These are phyloP conservation scores for Eimeria necatrix DNA, from an alignment of 169 alveolate species.

Conservation along the genomic window DNA sequence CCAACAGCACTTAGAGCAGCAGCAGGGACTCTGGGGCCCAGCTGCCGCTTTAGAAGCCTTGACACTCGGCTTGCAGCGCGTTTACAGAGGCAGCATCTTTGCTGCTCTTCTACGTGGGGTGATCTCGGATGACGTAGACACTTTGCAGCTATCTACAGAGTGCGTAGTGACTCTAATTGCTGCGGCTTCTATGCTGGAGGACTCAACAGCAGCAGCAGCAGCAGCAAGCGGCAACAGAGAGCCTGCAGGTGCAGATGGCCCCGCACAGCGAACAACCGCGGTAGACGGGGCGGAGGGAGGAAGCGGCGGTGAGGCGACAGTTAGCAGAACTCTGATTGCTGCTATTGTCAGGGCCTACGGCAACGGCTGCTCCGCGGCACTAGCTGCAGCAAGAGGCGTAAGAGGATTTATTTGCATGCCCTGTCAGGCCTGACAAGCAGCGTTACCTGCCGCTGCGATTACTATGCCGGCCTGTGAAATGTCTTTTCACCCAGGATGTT, in stretches of 20 bases:
- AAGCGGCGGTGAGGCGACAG: background rate
- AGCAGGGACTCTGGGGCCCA: background rate
- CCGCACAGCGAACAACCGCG: background rate
- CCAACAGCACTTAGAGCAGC: constrained; percentile 18
- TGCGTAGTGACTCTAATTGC: constrained; percentile 53
- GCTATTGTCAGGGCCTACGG: constrained; percentile 52
- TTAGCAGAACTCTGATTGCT: background rate
- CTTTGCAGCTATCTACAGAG: constrained; percentile 51
- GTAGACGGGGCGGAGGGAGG: background rate
- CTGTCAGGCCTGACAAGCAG: background rate
- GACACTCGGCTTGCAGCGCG: constrained; percentile 45
- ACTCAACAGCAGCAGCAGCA: constrained; percentile 43
- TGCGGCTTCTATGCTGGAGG: constrained; percentile 56
- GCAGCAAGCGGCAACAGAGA: constrained; percentile 6
- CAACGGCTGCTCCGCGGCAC: constrained; percentile 50
- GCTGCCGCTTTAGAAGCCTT: constrained; percentile 21
- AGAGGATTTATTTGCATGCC: background rate
- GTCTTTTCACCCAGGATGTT: too few relatives aligned
- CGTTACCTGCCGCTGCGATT: background rate
- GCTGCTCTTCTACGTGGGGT: constrained; percentile 44
- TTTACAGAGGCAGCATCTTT: constrained; percentile 9
- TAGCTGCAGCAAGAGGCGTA: constrained; percentile 67
- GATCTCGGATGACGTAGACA: constrained; percentile 17
- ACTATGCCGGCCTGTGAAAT: background rate
- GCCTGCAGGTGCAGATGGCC: background rate